Conservation (phyloP, 164 flowering plant species). For the Stephania japonica region DNA sequence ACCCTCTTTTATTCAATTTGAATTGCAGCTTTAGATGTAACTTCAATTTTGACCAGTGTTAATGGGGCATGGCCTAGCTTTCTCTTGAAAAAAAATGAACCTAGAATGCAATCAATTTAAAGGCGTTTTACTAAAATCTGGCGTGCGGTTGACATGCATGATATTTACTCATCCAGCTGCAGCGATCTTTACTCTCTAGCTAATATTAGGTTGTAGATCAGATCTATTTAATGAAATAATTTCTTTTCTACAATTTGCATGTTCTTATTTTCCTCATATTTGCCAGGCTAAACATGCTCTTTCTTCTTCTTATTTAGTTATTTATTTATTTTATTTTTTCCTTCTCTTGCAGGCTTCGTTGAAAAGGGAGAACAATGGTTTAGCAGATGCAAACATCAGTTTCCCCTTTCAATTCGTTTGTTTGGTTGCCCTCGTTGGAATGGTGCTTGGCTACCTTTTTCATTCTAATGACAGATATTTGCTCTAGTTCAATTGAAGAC, state of each 20-base stretch:
- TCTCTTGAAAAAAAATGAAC: too few species aligned
- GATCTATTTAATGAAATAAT: background rate
- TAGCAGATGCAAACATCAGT: slow-evolving; percentile 41
- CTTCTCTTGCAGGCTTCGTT: slow-evolving; percentile 38
- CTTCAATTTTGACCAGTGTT: too few species aligned
- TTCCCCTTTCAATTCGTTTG: slow-evolving; percentile 69
- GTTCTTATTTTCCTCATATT: background rate
- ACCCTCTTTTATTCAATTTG: too few species aligned
- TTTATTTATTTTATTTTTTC: too few species aligned
- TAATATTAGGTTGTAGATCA: background rate
- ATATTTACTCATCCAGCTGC: background rate
- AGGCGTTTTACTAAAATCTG: too few species aligned
- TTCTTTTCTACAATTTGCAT: background rate
- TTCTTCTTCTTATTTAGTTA: background rate
- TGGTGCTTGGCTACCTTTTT: slow-evolving; percentile 37
- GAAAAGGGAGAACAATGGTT: slow-evolving; percentile 26
- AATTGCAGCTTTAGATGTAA: too few species aligned
- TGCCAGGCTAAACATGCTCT: background rate
- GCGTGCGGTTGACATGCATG: too few species aligned
- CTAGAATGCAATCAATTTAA: too few species aligned
- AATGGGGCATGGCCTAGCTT: too few species aligned
- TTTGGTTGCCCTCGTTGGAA: slow-evolving; percentile 52
- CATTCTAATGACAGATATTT: slow-evolving; percentile 4
- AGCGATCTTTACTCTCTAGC: background rate
- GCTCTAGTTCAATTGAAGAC: background rate